A percentile compares a stretch with the other conserved stretches of the same genome.
phyloP scores from a whole-genome alignment of 345 rosid genomes.

The Murraya koenigii region DNA sequence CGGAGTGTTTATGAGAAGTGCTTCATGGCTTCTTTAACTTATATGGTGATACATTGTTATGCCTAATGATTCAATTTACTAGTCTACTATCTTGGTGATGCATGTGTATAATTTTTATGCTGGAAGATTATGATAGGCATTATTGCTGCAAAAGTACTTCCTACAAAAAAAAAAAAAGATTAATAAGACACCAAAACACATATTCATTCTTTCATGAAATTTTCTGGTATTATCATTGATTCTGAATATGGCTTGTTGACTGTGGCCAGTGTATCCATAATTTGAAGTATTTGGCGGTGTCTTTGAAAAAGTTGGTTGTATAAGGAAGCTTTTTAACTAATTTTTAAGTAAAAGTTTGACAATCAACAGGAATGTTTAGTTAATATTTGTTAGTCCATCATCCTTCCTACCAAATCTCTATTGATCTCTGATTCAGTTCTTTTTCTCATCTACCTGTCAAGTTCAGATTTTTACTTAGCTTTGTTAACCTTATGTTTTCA shows the following conservation, averaged over 20 bases:
- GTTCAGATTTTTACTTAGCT: conserved; percentile 2
- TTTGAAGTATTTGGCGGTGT: neutral
- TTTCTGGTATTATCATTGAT: neutral
- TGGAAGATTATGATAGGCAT: neutral
- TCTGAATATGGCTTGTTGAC: neutral
- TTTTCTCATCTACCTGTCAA: neutral
- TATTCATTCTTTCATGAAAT: neutral
- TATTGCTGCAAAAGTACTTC: neutral
- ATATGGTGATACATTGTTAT: neutral
- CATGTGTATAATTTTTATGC: neutral
- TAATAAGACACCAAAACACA: neutral
- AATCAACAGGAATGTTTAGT: neutral
- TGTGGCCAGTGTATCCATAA: neutral
- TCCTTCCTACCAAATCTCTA: conserved; percentile 1
- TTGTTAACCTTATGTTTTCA: conserved; percentile 13
- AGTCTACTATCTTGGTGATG: neutral
- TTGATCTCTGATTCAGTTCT: conserved; percentile 1
- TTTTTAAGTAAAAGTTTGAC: neutral
- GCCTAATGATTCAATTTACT: neutral
- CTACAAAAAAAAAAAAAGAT: neutral
- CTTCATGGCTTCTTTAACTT: conserved; percentile 11
- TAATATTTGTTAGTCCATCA: neutral
- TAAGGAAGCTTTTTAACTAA: neutral
- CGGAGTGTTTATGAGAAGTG: neutral
- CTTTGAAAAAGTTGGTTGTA: neutral